Conservation (phyloP, 164 flowering plant genomes). For the Cinnamomum chago region DNA sequence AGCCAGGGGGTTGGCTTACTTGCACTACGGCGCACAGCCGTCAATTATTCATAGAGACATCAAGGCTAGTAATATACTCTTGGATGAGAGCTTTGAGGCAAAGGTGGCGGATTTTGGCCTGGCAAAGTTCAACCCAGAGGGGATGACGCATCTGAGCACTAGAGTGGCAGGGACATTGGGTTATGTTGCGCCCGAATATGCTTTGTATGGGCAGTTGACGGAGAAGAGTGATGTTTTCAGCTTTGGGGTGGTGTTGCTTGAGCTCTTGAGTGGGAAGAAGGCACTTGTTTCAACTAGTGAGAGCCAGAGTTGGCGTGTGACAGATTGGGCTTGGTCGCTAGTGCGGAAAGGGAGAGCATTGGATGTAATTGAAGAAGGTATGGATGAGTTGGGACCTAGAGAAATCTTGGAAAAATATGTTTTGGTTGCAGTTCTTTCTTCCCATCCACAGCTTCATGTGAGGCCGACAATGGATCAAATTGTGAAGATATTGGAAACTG, state of each 20-base stretch:
- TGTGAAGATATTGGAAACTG: conserved; percentile 75
- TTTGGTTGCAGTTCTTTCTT: conserved; percentile 60
- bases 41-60: conserved; percentile 78
- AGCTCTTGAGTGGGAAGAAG: conserved; percentile 79
- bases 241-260: conserved; percentile 83
- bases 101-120: conserved; percentile 86
- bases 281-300: conserved; percentile 38
- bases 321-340: conserved; percentile 87
- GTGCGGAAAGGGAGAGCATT: conserved; percentile 49
- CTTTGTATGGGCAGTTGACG: conserved; percentile 78
- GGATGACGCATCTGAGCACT: conserved; percentile 83
- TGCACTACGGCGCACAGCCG: conserved; percentile 81
- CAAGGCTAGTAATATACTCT: conserved; percentile 78
- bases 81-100: conserved; percentile 73
- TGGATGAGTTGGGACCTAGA: conserved; percentile 54
- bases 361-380: conserved; percentile 71
- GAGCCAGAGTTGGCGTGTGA: conserved; percentile 38
- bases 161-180: conserved; percentile 93
- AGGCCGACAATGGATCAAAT: conserved; percentile 93
- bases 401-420: conserved; percentile 68
- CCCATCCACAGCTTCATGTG: conserved; percentile 77
- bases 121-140: conserved; percentile 79
- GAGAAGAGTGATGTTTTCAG: conserved; percentile 85
- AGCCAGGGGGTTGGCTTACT: conserved; percentile 74
- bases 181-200: conserved; percentile 96